Evolutionary conservation across 306 rosid species (phyloP), one percentile per base, ranked within the genome.

Genomic region (Dryas alaskensis): DNA sequence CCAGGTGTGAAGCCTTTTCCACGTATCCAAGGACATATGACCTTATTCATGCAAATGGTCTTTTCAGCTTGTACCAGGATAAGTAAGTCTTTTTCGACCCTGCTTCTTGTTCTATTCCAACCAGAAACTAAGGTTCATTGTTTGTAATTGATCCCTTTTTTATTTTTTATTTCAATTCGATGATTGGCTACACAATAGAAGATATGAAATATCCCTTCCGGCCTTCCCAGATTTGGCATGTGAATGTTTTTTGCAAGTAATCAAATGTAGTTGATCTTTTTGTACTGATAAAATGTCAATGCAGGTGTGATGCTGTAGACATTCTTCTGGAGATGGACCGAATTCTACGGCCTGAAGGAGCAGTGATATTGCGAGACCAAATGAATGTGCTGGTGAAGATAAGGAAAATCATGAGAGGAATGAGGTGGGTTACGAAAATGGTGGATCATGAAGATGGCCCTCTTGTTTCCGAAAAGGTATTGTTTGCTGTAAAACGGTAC

Each of bases 21-120:
- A 89, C 97, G 22, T 92, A 92, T 87, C 97, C 96, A n/a, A 84
- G 97, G 81, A 89, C 97, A 10, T 92, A 89, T 65, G 97, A 89
- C 79, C 92, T 89, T 61, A 92, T 92, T 77, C 97, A 92, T 73
- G 93, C 96, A 55, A 80, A 86, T 82, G 91, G 86, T 46, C 51
- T 92, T 73, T 92, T 92, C 90, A 86, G 88, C 90, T 76, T 89
- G 78, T 89, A 92, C 87, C 81, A 83, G 83, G 79, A 85, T 54
- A 82, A 49, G 97, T 91, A 78, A 74, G 87, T 78, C 7, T 5
- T 59, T 16, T 78, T 44, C 47, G 8, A 77, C 14, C 7, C 40
- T 62, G 19, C 0, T 39, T 57, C 48, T 53, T 50, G 8, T 53
- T 45, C 43, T 44, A 25, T 45, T 42, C 13, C 11, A 52, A 31